Evolutionary conservation across 2,329 filamentous ascomycete species (phyloP), one percentile per base, ranked within the genome.

Genomic region (Juglanconis juglandina): DNA sequence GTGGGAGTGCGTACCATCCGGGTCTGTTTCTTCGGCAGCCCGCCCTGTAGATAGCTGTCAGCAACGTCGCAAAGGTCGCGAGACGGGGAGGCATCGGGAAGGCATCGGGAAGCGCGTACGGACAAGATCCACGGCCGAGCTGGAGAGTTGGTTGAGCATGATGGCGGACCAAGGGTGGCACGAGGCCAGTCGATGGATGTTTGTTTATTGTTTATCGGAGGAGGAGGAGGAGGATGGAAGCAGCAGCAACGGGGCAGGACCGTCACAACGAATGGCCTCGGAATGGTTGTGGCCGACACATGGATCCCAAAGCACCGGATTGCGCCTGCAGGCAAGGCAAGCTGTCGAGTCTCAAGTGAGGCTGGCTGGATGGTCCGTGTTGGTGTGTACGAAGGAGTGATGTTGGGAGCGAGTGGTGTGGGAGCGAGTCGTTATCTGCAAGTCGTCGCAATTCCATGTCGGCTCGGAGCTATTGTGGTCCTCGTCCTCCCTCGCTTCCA

Each of bases 1-100:
- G n/a, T n/a, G 17, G 13, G 9, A 50, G 13, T 17, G 57, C 72
- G 67, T 75, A 80, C 78, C 77, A 66, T 78, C 79, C 49, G 77
- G 76, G 64, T 81, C 79, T 46, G 75, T 73, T 61, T 81, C 79
- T 61, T 79, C 77, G 56, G 73, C 68, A 48, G 76, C 77, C 67
- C 79, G 73, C 64, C 72, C 78, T 81, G 61, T 60, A 61, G 44
- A 52, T 17, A 57, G 7, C 48, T 8, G 50, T 64, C 59, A 49
- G 69, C 67, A 66, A 64, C 66, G 63, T 55, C n/a, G 56, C 32
- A 53, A n/a, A n/a, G 11, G 56, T 64, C 47, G 54, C 6, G 58
- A 35, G 13, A 3, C 14, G 34, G 5, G 24, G 46, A 17, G 14
- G 4, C 42, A 9, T 17, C 14, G 34, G 7, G 24, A 39, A 17